Base-by-base conservation (phyloP, 2,329 filamentous ascomycete genomes). In the Ophiostoma quercus region DNA sequence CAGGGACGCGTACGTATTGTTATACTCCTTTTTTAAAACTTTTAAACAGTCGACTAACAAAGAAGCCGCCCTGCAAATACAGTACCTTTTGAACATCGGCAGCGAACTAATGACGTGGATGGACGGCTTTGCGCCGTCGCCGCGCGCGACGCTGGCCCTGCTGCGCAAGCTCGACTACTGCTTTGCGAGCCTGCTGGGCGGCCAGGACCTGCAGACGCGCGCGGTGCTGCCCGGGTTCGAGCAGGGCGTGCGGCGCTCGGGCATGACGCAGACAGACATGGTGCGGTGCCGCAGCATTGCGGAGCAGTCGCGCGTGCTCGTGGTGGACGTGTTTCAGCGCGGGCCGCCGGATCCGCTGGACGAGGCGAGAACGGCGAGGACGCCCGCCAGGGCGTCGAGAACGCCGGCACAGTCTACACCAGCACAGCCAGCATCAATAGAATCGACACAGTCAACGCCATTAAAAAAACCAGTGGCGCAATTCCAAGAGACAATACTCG, bases 241-340 rank as follows among this genome's bases (percentile, higher is more conserved):
- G 73, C 4, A 37, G 22, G 83, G 81, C 7, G 85, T 67, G 0
- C 80, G 83, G 5, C 79, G 82, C 0, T 87, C 88, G 0, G 90
- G 92, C 0, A 89, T 92, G 82, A 92, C 88, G 0, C 82, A 79
- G 22, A 94, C 91, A 0, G 92, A 97, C 77, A 96, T 95, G 84
- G 92, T 98, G 8, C 86, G 94, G 57, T 90, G 94, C 73, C 90
- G 91, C 76, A 92, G 91, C 75, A 81, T 96, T 39, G 91, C 93
- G 0, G 91, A 96, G 76, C 86, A 89, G 73, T 91, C 90, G 19
- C 84, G 94, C 34, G 80, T 92, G 8, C 79, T 87, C 5, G 87
- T 94, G 70, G 86, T 92, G 1, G 88, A 91, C 71, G 84, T 88
- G 19, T 84, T 92, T 82, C 85, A 84, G 71, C 82, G 81, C 11